Evolutionary conservation across 345 rosid species (phyloP), one percentile per base, ranked within the genome.

Genomic region (Aethionema arabicum): DNA sequence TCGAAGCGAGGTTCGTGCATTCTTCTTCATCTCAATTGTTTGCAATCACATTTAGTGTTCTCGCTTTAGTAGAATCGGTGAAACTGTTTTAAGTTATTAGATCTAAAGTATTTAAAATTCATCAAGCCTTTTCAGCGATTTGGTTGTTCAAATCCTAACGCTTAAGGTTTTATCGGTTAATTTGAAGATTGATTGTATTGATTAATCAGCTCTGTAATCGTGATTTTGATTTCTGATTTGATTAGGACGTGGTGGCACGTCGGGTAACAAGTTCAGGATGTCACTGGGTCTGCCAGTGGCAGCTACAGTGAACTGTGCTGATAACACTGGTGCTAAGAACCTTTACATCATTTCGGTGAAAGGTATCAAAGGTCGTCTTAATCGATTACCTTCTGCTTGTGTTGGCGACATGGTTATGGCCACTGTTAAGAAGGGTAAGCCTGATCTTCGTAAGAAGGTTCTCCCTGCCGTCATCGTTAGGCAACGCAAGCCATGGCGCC

Each of bases 331-430:
- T 4, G 97, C 98, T 0, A 92, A 92, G 90, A 89, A 89, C 33
- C 90, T 91, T 0, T 91, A 91, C 81, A 86, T 91, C 72, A 88
- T 91, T 8, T 91, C 96, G 0, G 98, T 91, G 56, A 91, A 91
- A 61, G 96, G 95, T n/a, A 86, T 91, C 78, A 89, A 88, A 67
- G 98, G 96, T 15, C 88, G 95, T 3, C 82, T 91, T 40, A 91
- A 91, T 78, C 71, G 98, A 3, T 70, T 91, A 39, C 98, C 98
- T 5, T 86, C 95, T 0, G 98, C 98, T 46, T 88, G 98, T 53
- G 95, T 89, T 0, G 96, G 98, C 0, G 98, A 92, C 74, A 92
- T 89, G 98, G 96, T 89, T 15, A 89, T 89, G 96, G 98, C 96
- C 39, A 91, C 98, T 0, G 98, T 91, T 12, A 91, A 91, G 79